phyloP scores from a whole-genome alignment of 140 eudicot genomes.

The Oenanthe javanica region DNA sequence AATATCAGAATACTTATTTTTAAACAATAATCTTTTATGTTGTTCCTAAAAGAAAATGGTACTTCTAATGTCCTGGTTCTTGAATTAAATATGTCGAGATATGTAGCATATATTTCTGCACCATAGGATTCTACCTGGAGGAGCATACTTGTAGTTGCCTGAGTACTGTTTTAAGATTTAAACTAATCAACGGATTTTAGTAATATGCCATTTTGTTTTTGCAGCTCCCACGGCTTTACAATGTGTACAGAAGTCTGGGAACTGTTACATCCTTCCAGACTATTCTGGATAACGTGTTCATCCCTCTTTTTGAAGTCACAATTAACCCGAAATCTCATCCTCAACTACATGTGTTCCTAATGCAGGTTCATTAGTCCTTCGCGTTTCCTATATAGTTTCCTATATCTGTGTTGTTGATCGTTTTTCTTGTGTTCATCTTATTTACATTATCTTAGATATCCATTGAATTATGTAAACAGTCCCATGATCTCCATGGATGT shows the following conservation, averaged over 20 bases:
- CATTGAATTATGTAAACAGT: not conserved
- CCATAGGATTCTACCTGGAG: not conserved
- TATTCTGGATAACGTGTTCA: conserved; percentile 85
- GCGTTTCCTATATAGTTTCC: not conserved
- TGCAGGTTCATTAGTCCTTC: conserved; percentile 50
- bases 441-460: not conserved
- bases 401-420: not conserved
- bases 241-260: conserved; percentile 94
- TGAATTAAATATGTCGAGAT: not conserved
- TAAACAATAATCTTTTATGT: not conserved
- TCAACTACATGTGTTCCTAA: conserved; percentile 79
- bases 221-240: conserved; percentile 94
- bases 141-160: not conserved
- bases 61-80: not conserved
- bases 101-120: not conserved
- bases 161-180: not conserved
- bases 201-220: conserved; percentile 11
- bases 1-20: not conserved
- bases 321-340: conserved; percentile 97
- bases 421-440: not conserved
- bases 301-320: conserved; percentile 95
- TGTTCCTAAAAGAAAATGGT: not conserved
- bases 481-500: not conserved
- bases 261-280: conserved; percentile 95
- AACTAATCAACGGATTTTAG: not conserved